Conservation (phyloP, 306 rosid species). For the Glycine tomentella region DNA sequence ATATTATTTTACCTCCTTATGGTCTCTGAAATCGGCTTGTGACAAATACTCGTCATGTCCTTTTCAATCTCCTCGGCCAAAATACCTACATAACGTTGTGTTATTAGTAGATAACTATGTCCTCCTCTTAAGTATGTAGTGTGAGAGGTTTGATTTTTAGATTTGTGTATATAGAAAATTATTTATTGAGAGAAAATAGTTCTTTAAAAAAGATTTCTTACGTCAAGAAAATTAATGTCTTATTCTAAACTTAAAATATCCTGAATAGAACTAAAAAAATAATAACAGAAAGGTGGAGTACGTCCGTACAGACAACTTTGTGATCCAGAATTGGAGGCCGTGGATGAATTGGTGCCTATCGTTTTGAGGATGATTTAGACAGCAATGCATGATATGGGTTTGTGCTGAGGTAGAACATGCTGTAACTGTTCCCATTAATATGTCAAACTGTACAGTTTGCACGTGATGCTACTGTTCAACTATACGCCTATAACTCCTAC, state of each 20-base stretch:
- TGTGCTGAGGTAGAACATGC: neutral
- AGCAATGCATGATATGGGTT: too few relatives aligned
- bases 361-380: too few relatives aligned
- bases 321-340: constrained; percentile 44
- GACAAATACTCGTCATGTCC: neutral
- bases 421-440: constrained; percentile 19
- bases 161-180: too few relatives aligned
- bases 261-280: too few relatives aligned
- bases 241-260: too few relatives aligned
- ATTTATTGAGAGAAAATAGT: too few relatives aligned
- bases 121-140: too few relatives aligned
- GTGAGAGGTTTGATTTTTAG: too few relatives aligned
- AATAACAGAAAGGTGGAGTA: neutral
- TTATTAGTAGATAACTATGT: too few relatives aligned
- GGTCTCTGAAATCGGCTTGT: too few relatives aligned
- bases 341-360: constrained; percentile 41
- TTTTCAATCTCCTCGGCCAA: neutral
- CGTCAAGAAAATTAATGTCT: too few relatives aligned
- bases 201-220: too few relatives aligned
- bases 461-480: constrained; percentile 36
- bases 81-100: neutral
- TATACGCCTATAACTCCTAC: neutral
- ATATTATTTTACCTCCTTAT: neutral
- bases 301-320: constrained; percentile 36
- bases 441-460: neutral